A percentile compares a stretch with the other conserved stretches of the same genome.
These are phyloP conservation scores for Salix exigua DNA, from an alignment of 345 rosid genomes.

Conservation along the genomic window DNA sequence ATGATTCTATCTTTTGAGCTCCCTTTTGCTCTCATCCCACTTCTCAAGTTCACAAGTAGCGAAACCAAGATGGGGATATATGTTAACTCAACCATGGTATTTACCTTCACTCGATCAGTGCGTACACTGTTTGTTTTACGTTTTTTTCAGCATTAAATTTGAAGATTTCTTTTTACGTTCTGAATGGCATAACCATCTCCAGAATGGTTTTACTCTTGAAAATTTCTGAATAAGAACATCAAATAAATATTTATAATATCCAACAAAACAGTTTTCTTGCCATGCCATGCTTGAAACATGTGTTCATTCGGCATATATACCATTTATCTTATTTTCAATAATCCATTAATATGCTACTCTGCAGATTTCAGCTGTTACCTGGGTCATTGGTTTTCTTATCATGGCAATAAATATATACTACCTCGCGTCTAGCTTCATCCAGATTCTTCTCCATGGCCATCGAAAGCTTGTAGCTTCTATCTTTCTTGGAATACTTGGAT, in stretches of 20 bases:
- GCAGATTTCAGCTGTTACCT: conserved; percentile 68
- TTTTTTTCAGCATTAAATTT: neutral
- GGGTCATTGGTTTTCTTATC: conserved; percentile 70
- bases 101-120: conserved; percentile 4
- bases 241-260: no score
- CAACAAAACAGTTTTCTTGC: no score
- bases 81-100: conserved; percentile 59
- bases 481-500: conserved; percentile 61
- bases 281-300: no score
- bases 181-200: neutral
- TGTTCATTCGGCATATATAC: no score
- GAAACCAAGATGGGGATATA: conserved; percentile 73
- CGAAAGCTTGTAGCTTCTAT: conserved; percentile 38
- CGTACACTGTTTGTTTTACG: neutral
- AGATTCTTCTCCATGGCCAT: conserved; percentile 48
- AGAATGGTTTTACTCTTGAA: no score
- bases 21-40: conserved; percentile 86
- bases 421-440: conserved; percentile 50
- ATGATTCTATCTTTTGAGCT: conserved; percentile 96
- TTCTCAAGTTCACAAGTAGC: conserved; percentile 93
- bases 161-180: neutral
- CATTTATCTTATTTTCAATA: no score
- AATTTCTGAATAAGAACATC: no score
- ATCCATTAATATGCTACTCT: neutral
- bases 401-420: conserved; percentile 78